These are phyloP conservation scores for Yamadazyma songkhlaensis DNA, from an alignment of 1,139 yeast genomes.

Conservation along the genomic window DNA sequence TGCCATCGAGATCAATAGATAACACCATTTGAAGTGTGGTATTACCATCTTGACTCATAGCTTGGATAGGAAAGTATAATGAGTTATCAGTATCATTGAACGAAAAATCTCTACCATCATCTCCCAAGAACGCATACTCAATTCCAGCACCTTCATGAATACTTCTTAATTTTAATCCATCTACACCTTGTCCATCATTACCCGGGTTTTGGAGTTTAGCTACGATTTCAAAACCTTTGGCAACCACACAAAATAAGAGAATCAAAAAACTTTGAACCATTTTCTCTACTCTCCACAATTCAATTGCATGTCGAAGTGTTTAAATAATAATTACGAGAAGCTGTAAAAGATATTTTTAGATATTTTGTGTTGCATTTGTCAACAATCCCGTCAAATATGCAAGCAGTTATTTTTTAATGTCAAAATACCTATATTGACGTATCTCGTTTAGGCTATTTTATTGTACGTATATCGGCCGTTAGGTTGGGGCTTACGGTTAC, in stretches of 20 bases:
- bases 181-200: background rate
- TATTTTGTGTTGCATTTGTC: too few relatives aligned
- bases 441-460: too few relatives aligned
- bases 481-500: too few relatives aligned
- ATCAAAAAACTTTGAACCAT: background rate
- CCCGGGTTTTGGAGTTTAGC: background rate
- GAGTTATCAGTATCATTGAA: background rate
- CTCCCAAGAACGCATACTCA: constrained; percentile 2
- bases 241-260: background rate
- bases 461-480: too few relatives aligned
- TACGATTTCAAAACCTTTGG: background rate
- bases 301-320: too few relatives aligned
- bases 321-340: too few relatives aligned
- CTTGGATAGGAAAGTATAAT: background rate
- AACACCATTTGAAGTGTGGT: too few relatives aligned
- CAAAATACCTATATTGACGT: too few relatives aligned
- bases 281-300: too few relatives aligned
- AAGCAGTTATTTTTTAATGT: too few relatives aligned
- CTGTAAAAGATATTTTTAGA: too few relatives aligned
- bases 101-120: background rate
- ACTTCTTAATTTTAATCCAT: background rate
- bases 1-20: background rate
- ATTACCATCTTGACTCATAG: background rate
- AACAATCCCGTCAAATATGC: too few relatives aligned
- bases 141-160: constrained; percentile 4